phyloP scores from a whole-genome alignment of 192 early-diverging fungal genomes.

The Umbelopsis isabellina region DNA sequence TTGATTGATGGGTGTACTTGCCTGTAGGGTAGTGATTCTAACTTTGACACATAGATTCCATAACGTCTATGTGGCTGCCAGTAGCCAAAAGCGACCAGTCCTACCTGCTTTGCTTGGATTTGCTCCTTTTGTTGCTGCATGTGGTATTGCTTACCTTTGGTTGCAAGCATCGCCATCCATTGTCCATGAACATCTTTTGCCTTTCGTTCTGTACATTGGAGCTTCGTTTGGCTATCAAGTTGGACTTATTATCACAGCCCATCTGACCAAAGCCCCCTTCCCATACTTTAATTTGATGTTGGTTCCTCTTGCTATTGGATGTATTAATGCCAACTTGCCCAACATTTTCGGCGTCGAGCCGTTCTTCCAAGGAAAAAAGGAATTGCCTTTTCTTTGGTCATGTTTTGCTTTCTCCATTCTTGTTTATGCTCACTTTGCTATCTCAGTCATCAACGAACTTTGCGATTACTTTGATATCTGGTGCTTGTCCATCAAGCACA shows the following conservation, averaged over 20 bases:
- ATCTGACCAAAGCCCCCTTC: constrained; percentile 83
- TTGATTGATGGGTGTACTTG: neutral
- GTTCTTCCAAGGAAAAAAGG: constrained; percentile 15
- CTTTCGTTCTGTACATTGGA: constrained; percentile 69
- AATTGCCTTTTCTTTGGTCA: constrained; percentile 6
- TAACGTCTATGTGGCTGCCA: constrained; percentile 64
- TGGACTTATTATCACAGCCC: constrained; percentile 83
- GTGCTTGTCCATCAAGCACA: constrained; percentile 80
- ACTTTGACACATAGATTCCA: constrained; percentile 46
- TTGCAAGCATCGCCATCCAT: constrained; percentile 67
- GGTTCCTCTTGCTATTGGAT: constrained; percentile 65
- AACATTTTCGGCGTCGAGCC: constrained; percentile 28
- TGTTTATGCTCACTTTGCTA: constrained; percentile 72
- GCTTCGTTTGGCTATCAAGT: constrained; percentile 83
- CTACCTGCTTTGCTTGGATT: constrained; percentile 61
- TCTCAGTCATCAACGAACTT: constrained; percentile 71
- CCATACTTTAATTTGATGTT: constrained; percentile 67
- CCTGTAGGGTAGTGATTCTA: too few species aligned
- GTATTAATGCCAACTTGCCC: constrained; percentile 59
- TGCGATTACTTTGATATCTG: constrained; percentile 79
- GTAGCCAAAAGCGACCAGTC: constrained; percentile 58
- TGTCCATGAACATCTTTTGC: constrained; percentile 66
- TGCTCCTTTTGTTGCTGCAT: constrained; percentile 63
- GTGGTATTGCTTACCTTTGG: constrained; percentile 64
- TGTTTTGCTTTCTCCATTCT: constrained; percentile 24